Base-by-base conservation (phyloP, 2,329 filamentous ascomycete species). In the Escovopsis sp. region DNA sequence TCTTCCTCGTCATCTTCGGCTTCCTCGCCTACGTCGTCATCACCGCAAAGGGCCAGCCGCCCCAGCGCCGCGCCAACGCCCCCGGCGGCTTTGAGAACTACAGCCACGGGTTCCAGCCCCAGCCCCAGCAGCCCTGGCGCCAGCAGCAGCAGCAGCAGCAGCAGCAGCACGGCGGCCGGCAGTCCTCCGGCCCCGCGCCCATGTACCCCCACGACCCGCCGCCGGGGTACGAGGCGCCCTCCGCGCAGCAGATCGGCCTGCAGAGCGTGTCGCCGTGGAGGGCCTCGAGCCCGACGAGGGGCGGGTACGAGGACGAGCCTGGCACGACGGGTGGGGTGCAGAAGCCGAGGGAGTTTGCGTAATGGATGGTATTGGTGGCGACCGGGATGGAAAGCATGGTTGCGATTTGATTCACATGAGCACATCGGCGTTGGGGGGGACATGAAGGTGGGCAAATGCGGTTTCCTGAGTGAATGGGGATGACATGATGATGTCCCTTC, bases 1-100 rank as follows among this genome's bases (percentile, higher is more conserved):
- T 70, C 23, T 51, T 70, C 33, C 51, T 66, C 31, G 34, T 65
- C 27, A 49, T 62, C 40, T 50, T 68, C 5, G 50, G 55, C 23
- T 49, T 63, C 33, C 43, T 67, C 16, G 43, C 60, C 35, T 48
- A 58, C 31, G 54, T 52, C 35, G 47, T 54, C 31, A 34, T 48
- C 51, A 25, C 45, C 45, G 25, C 45, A 42, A 35, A 53, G 46
- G 36, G 33, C 53, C 34, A 40, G 45, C 31, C 49, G 43, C 29
- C 45, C 44, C 33, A 47, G 43, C 26, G 43, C 41, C 15, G 41
- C 37, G 36, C 28, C 25, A 21, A 35, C 30, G 30, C 28, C 6
- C 33, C 39, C 39, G 30, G 40, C 40, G 14, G 45, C 36, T 30
- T 35, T 30, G 35, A 43, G 21, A 38, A 34, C 31, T 38, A 37